A percentile compares a stretch with the other conserved stretches of the same genome.
Conservation (phyloP, 2,329 filamentous ascomycete species). For the Chrysosporium queenslandicum region DNA sequence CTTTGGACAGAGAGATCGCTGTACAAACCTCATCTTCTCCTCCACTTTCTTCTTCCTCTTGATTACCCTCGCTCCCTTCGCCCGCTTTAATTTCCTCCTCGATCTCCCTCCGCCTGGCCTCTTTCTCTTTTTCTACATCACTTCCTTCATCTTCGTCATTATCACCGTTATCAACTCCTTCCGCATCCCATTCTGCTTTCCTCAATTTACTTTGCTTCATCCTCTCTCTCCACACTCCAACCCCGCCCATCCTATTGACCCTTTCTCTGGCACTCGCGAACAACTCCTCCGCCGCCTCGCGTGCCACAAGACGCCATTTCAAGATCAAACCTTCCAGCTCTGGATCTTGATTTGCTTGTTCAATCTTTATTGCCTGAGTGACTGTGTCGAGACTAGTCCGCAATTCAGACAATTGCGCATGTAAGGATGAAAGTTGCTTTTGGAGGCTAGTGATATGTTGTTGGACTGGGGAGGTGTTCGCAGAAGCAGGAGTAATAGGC, state of each 20-base stretch:
- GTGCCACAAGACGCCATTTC: slow-evolving; percentile 53
- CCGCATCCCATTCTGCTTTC: slow-evolving; percentile 28
- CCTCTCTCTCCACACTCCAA: slow-evolving; percentile 46
- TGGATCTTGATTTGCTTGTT: slow-evolving; percentile 37
- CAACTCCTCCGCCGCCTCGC: slow-evolving; percentile 57
- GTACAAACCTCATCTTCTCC: slow-evolving; percentile 29
- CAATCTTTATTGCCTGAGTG: slow-evolving; percentile 46
- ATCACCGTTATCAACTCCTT: slow-evolving; percentile 27
- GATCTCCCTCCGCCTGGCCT: slow-evolving; percentile 33
- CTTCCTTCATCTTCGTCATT: slow-evolving; percentile 20
- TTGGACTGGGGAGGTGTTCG: not conserved
- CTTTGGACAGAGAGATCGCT: slow-evolving; percentile 27
- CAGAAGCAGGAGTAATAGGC: not conserved
- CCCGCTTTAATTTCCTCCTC: slow-evolving; percentile 27
- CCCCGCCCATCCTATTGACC: slow-evolving; percentile 54
- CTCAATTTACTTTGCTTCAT: slow-evolving; percentile 39
- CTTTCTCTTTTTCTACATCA: slow-evolving; percentile 30
- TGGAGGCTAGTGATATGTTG: slow-evolving; percentile 36
- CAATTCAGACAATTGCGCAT: slow-evolving; percentile 25
- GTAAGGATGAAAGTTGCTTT: slow-evolving; percentile 29
- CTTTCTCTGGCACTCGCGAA: slow-evolving; percentile 52
- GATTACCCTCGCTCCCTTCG: slow-evolving; percentile 24
- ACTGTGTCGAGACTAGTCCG: slow-evolving; percentile 41
- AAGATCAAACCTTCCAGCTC: slow-evolving; percentile 48
- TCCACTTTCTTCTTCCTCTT: slow-evolving; percentile 24